Conservation (phyloP, 2,329 filamentous ascomycete species). For the Colletotrichum lini region DNA sequence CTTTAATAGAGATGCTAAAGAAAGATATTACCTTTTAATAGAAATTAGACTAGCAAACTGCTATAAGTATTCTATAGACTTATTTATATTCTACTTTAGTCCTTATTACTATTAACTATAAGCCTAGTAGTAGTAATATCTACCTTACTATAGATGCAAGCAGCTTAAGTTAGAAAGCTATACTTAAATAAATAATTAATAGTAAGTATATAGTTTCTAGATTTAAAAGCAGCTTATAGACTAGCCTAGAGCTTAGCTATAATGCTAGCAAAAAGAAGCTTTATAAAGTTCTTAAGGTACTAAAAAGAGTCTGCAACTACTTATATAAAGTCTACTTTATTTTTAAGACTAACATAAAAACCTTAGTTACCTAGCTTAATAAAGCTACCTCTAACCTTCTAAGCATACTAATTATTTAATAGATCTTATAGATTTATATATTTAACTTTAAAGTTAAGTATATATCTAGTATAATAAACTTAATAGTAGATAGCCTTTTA, state of each 20-base stretch:
- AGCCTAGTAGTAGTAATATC: not conserved
- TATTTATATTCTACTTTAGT: not conserved
- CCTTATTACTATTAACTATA: not conserved
- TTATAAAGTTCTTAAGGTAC: not conserved
- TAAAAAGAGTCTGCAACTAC: not conserved
- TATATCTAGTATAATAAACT: too few species aligned
- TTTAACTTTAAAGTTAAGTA: too few species aligned
- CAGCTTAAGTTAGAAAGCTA: not conserved
- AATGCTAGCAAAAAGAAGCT: not conserved
- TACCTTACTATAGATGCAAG: not conserved
- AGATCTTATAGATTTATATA: too few species aligned
- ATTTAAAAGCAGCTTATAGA: not conserved
- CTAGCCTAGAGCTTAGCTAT: not conserved
- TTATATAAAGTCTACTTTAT: not conserved
- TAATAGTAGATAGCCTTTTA: too few species aligned
- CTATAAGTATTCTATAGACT: too few species aligned
- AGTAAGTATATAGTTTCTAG: not conserved
- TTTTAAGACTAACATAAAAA: not conserved
- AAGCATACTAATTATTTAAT: too few species aligned
- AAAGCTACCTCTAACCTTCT: too few species aligned
- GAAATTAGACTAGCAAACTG: too few species aligned
- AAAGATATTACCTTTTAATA: too few species aligned
- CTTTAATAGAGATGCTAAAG: too few species aligned
- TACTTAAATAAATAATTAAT: not conserved
- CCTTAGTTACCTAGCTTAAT: too few species aligned